Evolutionary conservation across 768 basidiomycete genomes (phyloP).

Genomic region (Pleurotus cornucopiae): DNA sequence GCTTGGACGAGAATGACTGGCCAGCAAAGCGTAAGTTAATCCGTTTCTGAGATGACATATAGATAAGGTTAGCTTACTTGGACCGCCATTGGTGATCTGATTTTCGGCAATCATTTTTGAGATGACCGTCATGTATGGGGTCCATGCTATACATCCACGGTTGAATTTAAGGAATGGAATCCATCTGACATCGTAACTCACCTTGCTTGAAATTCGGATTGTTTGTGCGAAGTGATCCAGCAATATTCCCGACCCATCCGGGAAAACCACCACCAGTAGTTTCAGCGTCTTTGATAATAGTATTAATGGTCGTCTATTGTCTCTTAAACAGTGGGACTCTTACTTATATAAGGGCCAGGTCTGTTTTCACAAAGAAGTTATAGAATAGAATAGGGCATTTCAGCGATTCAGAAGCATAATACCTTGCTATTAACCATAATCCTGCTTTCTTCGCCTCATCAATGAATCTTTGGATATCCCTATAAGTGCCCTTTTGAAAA

Average conservation of each 20-base stretch:
- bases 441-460: slow-evolving; percentile 48
- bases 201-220: slow-evolving; percentile 44
- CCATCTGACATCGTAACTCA: slow-evolving; percentile 11
- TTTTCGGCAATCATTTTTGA: slow-evolving; percentile 46
- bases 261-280: slow-evolving; percentile 56
- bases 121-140: slow-evolving; percentile 48
- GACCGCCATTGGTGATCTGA: slow-evolving; percentile 58
- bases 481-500: slow-evolving; percentile 43
- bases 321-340: slow-evolving; percentile 1
- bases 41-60: neutral
- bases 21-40: neutral
- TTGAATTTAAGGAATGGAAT: neutral
- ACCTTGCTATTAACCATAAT: slow-evolving; percentile 55
- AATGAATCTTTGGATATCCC: slow-evolving; percentile 49
- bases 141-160: slow-evolving; percentile 39
- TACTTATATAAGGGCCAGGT: slow-evolving; percentile 53
- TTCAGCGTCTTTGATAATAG: slow-evolving; percentile 33
- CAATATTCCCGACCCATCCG: slow-evolving; percentile 54
- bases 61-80: slow-evolving; percentile 30
- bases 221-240: slow-evolving; percentile 44
- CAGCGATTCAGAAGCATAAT: neutral
- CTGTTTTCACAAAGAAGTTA: slow-evolving; percentile 16
- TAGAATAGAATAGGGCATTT: neutral
- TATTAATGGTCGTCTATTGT: too few relatives aligned
- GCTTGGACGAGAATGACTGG: slow-evolving; percentile 47